Base-by-base conservation (phyloP, 805 yeast species). In the Myxozyma sirexii region DNA sequence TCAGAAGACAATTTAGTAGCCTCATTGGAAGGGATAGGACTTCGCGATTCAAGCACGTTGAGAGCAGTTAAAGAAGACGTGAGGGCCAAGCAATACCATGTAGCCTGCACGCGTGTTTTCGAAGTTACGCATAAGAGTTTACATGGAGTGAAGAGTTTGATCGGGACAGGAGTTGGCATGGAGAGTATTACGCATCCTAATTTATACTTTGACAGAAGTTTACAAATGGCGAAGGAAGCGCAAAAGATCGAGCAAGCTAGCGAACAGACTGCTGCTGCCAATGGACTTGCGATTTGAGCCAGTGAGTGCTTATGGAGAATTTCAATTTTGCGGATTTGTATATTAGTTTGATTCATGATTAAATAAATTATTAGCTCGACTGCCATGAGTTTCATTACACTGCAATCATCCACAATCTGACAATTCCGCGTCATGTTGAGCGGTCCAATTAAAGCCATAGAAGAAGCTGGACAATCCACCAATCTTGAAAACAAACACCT, bases 51-150 rank as follows among this genome's bases (percentile, higher is more conserved):
- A 24, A 70, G 75, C 21, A 80, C 83, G 50, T 74, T 88, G 49
- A 78, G 80, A 46, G 82, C 82, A 41, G 82, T 94, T 12, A 66
- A 86, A 51, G 93, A 88, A 49, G 83, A 87, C 56, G 86, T 87
- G 46, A 81, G 80, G 49, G 80, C 81, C 56, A 83, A 86, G 33
- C 89, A 88, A 64, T 92, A 83, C 71, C 90, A 93, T 24, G 80
- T 84, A 41, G 97, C 98, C 0, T 92, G 97, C 72, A 87, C 97
- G 0, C 82, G 88, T 69, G 97, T 90, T 2, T 89, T 90, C 74
- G 97, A 92, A 69, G 73, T 83, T 17, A 82, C 90, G 31, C 87
- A 84, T 67, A 77, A 77, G 13, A 23, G n/a, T 12, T 15, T 38
- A 23, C 55, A 27, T 3, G 62, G 55, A 12, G 61, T 21, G 15